Evolutionary conservation across 495 filamentous ascomycete species (phyloP), one percentile per base, ranked within the genome.

Genomic region (Tuber aestivum): DNA sequence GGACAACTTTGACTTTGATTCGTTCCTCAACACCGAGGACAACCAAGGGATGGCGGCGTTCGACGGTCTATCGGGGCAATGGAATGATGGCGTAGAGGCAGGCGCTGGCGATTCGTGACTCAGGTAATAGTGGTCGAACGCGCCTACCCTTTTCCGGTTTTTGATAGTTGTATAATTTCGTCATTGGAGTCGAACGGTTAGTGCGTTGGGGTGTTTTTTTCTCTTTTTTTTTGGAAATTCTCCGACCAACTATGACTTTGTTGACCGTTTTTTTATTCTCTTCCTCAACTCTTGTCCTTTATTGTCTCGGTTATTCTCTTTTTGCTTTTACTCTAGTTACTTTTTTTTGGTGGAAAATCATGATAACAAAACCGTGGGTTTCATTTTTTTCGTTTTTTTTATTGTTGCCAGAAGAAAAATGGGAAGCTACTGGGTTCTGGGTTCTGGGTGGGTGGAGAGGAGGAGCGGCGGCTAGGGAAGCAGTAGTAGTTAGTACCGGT

Each of bases 1-100:
- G 70, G 91, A 93, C 82, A 92, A 92, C 80, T 98, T 98, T 79
- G 95, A 98, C 84, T 98, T 98, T 83, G 95, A 98, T 84, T 93
- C 92, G 0, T 98, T 97, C 88, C 86, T 98, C 71, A 90, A 90
- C 77, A 90, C 88, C 16, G 89, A 90, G 75, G 87, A 87, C 74
- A 85, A 85, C 38, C 84, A 83, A 21, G 84, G 85, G 48, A 85
- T 84, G 44, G 87, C 89, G 73, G 86, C 85, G 32, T 91, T 91
- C 74, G 86, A 89, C 74, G 84, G 85, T 7, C 85, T 81, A 74
- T 83, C 85, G 76, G 83, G 84, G 48, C 86, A 86, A 70, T 76
- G 83, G 73, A 76, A 78, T 8, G 88, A 87, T 74, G 83, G 84
- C 78, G 87, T 89, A 83, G 88, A 89, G 82, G 85, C 88, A 73